Base-by-base conservation (phyloP, 495 filamentous ascomycete species). In the Darksidea phi region DNA sequence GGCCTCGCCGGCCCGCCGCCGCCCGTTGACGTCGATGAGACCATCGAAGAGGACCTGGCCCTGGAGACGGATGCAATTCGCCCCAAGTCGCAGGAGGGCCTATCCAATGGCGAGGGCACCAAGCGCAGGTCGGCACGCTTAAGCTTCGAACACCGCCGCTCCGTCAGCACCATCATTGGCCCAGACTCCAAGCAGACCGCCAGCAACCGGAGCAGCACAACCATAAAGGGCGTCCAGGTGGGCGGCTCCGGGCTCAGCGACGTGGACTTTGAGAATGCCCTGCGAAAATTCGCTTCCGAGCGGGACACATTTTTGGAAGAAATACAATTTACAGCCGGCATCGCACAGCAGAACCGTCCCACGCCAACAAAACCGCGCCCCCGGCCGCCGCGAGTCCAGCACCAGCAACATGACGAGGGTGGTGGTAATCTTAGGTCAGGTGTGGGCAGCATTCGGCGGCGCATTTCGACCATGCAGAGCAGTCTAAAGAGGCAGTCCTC, bases 271-370 rank as follows among this genome's bases (percentile, higher is more conserved):
- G 93, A 97, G 67, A 81, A 87, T 67, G 94, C 94, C 15, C 79
- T 98, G 61, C 73, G 89, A 54, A 97, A 96, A 72, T 98, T 98
- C 75, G 90, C 94, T 41, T 88, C 88, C 48, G 94, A 97, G 75
- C 80, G 94, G 64, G 94, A 98, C 65, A 87, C 86, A 61, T 97
- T 98, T 71, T 71, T 98, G 67, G 90, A 95, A 54, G 94, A 98
- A 73, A 79, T 97, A 61, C 90, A 86, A 69, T 87, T 96, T 72
- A 92, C 83, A 67, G 91, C 93, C 20, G 94, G 93, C 45, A 89
- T 88, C 8, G 80, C 90, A 20, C 74, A 57, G 65, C 84, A 87
- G 68, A 81, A 83, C 20, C 83, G 85, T 25, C 80, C 80, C 85
- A 87, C 45, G 85, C 88, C 76, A 84, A 54, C 64, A 20, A 43